Evolutionary conservation across 129 eudicot genomes (phyloP).

Genomic region (Gnaphalium uliginosum): DNA sequence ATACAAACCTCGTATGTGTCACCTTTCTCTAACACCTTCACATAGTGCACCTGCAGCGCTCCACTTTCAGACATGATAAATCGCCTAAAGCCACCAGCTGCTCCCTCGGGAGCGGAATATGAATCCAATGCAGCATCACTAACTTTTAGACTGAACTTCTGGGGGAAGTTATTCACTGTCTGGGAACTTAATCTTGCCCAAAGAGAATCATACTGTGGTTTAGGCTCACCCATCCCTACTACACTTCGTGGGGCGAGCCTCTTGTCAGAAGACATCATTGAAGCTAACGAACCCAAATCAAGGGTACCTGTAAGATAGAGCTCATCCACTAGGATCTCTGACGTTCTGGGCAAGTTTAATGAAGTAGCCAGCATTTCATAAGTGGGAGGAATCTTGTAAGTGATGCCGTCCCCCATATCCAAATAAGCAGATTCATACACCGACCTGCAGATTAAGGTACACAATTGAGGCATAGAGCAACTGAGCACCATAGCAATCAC

Average conservation of each 20-base stretch:
- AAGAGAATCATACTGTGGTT: conserved; percentile 78
- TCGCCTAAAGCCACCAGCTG: conserved; percentile 83
- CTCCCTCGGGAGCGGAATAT: conserved; percentile 84
- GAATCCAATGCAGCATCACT: conserved; percentile 64
- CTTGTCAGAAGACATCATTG: conserved; percentile 84
- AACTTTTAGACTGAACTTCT: conserved; percentile 72
- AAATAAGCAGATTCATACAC: conserved; percentile 66
- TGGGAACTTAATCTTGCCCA: conserved; percentile 70
- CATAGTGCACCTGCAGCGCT: conserved; percentile 75
- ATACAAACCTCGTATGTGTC: conserved; percentile 86
- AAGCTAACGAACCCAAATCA: conserved; percentile 90
- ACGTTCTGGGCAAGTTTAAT: conserved; percentile 66
- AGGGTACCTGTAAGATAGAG: conserved; percentile 83
- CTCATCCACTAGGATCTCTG: conserved; percentile 81
- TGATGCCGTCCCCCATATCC: conserved; percentile 85
- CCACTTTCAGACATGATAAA: conserved; percentile 91
- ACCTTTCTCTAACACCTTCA: conserved; percentile 97
- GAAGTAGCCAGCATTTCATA: conserved; percentile 71
- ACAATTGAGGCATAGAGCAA: not conserved
- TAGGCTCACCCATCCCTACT: conserved; percentile 72
- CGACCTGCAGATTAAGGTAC: conserved; percentile 50
- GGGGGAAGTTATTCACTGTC: conserved; percentile 39
- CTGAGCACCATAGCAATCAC: conserved; percentile 3
- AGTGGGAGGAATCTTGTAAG: conserved; percentile 81
- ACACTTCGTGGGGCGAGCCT: conserved; percentile 51